Base-by-base conservation (phyloP, 352 stramenopile species). In the Peronospora destructor region DNA sequence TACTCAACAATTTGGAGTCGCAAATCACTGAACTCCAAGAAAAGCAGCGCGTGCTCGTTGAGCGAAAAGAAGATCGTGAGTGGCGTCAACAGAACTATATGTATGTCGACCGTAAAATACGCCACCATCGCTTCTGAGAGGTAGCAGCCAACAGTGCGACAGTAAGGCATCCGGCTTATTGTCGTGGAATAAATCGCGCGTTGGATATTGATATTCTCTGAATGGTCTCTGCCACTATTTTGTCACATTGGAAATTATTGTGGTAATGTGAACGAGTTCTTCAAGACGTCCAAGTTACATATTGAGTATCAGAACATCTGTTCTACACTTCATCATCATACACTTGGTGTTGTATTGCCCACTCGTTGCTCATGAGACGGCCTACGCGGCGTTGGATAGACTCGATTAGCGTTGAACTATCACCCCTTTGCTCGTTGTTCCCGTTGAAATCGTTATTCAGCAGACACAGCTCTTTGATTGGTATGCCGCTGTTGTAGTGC, bases 281-380 rank as follows among this genome's bases (percentile, higher is more conserved):
- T 50, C 26, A 35, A 30, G 40, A 14, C n/a, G 9, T 26, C 12
- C 21, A 41, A 45, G 30, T 39, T 56, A 29, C 45, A 49, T 40
- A 21, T 54, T 52, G 14, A 49, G 12, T 53, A 32, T 32, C 14
- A 45, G 38, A 42, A 44, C 16, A 42, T 35, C 17, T 43, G 21
- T 40, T 29, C 59, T 76, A 91, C 6, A 88, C 71, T 64, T 91
- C 80, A 46, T 91, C 80, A 28, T 91, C 80, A 54, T 91, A 91
- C n/a, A 91, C 80, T 55, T 81, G 84, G 17, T 75, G 68, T 43
- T 71, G 72, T 45, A 49, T 66, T 32, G 66, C 61, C 75, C 76
- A 88, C 29, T 77, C 66, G 43, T 88, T 87, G 23, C 70, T 87
- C 23, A 52, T 71, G 34, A 90, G 46, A 33, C 69, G 57, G 14